A percentile compares a stretch with the other conserved stretches of the same genome.
Conservation (phyloP, 2,329 filamentous ascomycete species). For the Tolypocladium capitatum region DNA sequence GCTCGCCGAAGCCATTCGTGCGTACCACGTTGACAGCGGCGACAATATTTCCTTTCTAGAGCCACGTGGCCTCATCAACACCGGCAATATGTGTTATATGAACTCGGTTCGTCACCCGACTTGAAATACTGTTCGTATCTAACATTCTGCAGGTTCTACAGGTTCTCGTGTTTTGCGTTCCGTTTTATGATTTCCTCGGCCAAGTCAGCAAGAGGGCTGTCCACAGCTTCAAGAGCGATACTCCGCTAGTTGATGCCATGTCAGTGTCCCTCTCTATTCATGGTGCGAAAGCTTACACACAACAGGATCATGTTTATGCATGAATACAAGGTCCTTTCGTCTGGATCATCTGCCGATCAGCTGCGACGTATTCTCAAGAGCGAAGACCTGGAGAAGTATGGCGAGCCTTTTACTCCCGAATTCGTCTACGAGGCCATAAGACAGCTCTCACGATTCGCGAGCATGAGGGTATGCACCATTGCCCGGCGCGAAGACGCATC, state of each 20-base stretch:
- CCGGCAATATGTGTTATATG: slow-evolving; percentile 99
- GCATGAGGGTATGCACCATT: slow-evolving; percentile 60
- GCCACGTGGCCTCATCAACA: slow-evolving; percentile 87
- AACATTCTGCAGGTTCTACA: slow-evolving; percentile 59
- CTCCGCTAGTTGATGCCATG: slow-evolving; percentile 88
- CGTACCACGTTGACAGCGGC: slow-evolving; percentile 53
- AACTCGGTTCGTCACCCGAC: slow-evolving; percentile 64
- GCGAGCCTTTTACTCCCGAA: slow-evolving; percentile 82
- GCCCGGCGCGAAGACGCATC: not conserved
- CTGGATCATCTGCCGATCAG: slow-evolving; percentile 60
- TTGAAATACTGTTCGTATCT: not conserved
- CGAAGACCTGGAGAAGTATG: slow-evolving; percentile 77
- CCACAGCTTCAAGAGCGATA: slow-evolving; percentile 90
- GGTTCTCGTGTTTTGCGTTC: slow-evolving; percentile 83
- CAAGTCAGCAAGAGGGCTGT: slow-evolving; percentile 71
- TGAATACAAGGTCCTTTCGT: slow-evolving; percentile 77
- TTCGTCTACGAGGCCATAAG: slow-evolving; percentile 92
- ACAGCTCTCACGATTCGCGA: slow-evolving; percentile 73
- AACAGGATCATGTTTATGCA: slow-evolving; percentile 85
- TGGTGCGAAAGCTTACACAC: not conserved
- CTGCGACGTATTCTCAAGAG: slow-evolving; percentile 62
- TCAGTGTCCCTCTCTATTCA: slow-evolving; percentile 17
- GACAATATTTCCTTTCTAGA: slow-evolving; percentile 72
- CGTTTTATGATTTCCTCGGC: slow-evolving; percentile 89
- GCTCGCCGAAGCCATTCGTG: slow-evolving; percentile 62